Evolutionary conservation across 1,139 yeast genomes (phyloP).

Genomic region (Candida sojae): DNA sequence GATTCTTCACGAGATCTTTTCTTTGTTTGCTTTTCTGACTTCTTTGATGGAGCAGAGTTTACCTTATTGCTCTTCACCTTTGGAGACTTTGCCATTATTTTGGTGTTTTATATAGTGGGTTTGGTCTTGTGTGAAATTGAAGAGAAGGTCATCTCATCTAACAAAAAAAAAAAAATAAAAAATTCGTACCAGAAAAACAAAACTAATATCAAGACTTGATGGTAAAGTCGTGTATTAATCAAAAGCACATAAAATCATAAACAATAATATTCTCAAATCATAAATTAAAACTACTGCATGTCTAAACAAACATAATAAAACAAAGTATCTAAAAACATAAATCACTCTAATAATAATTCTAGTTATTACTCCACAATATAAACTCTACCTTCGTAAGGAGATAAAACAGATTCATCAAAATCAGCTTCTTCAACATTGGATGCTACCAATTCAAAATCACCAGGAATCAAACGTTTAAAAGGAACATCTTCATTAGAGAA

Average conservation of each 20-base stretch:
- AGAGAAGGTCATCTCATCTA: constrained; percentile 29
- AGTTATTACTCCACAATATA: constrained; percentile 22
- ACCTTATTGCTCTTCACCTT: constrained; percentile 4
- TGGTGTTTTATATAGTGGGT: constrained; percentile 2
- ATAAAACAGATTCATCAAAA: constrained; percentile 23
- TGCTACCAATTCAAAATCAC: constrained; percentile 30
- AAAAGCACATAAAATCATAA: background rate
- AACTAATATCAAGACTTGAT: background rate
- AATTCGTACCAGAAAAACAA: background rate
- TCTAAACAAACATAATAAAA: background rate
- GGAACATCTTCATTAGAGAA: constrained; percentile 35
- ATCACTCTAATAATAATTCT: no score
- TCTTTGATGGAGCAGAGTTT: background rate
- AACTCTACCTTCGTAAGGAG: constrained; percentile 34
- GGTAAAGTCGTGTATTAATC: background rate
- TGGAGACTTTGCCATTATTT: constrained; percentile 14
- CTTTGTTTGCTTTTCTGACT: constrained; percentile 1
- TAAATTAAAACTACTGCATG: no score
- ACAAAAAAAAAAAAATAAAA: constrained; percentile 1
- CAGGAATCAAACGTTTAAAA: constrained; percentile 31
- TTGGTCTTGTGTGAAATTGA: background rate
- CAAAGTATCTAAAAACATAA: background rate
- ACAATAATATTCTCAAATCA: background rate
- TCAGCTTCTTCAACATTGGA: constrained; percentile 23
- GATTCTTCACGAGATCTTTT: constrained; percentile 15